These are phyloP conservation scores for Candida ovalis DNA, from an alignment of 805 yeast species.

Conservation along the genomic window DNA sequence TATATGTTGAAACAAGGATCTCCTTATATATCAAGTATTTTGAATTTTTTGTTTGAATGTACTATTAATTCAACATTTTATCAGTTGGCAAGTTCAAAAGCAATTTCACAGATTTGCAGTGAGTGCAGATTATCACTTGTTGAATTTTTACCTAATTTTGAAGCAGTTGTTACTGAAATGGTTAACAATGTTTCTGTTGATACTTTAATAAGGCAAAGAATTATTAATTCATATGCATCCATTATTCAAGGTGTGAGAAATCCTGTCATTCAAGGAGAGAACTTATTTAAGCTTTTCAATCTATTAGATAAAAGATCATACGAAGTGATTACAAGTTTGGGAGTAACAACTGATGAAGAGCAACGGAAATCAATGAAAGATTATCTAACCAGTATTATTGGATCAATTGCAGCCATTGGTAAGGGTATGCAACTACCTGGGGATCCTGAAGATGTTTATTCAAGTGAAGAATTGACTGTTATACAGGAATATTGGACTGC, in stretches of 20 bases:
- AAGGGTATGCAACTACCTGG: constrained; percentile 62
- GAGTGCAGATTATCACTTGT: constrained; percentile 43
- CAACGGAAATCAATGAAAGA: constrained; percentile 32
- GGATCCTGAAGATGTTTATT: constrained; percentile 41
- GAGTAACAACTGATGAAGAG: constrained; percentile 7
- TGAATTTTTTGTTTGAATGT: constrained; percentile 44
- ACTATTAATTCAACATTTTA: constrained; percentile 24
- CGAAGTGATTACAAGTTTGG: constrained; percentile 11
- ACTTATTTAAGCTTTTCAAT: constrained; percentile 22
- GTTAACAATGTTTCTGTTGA: constrained; percentile 37
- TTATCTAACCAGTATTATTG: constrained; percentile 52
- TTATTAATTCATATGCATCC: constrained; percentile 59
- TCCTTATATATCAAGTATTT: constrained; percentile 43
- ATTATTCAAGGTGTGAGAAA: constrained; percentile 53
- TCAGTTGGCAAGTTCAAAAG: constrained; percentile 44
- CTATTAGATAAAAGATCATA: constrained; percentile 20
- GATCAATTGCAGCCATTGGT: constrained; percentile 67
- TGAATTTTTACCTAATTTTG: constrained; percentile 44
- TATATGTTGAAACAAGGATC: constrained; percentile 46
- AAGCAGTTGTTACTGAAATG: constrained; percentile 44
- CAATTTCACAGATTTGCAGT: constrained; percentile 57
- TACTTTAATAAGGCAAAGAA: constrained; percentile 50
- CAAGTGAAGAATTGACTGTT: constrained; percentile 27
- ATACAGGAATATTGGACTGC: constrained; percentile 42
- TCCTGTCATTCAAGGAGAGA: constrained; percentile 40